phyloP scores from a whole-genome alignment of 257 asterid species.

The Gynochthodes officinalis region DNA sequence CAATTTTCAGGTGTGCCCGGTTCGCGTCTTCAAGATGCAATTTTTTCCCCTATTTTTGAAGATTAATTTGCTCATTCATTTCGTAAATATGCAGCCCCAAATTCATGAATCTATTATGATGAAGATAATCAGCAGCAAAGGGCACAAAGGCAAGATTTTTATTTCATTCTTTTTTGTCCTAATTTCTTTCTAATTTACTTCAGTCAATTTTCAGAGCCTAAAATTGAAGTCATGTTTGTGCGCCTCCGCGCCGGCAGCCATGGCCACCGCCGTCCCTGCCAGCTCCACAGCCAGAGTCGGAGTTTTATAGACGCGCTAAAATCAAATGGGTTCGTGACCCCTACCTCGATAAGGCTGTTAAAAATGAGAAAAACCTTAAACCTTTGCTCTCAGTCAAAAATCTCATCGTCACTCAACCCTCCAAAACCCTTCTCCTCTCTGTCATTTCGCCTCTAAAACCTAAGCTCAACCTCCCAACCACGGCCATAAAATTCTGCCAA shows the following conservation, averaged over 20 bases:
- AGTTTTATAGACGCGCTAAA: constrained; percentile 64
- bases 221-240: constrained; percentile 15
- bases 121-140: not conserved
- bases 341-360: constrained; percentile 74
- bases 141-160: not conserved
- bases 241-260: constrained; percentile 24
- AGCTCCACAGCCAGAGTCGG: constrained; percentile 41
- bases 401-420: constrained; percentile 67
- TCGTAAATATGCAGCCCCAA: too few species aligned
- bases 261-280: constrained; percentile 21
- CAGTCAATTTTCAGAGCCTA: not conserved
- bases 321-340: constrained; percentile 86
- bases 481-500: constrained; percentile 58
- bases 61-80: not conserved
- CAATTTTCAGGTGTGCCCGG: not conserved
- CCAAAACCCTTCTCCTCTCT: constrained; percentile 58
- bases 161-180: not conserved
- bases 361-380: constrained; percentile 72
- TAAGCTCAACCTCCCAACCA: constrained; percentile 59
- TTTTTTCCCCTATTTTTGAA: too few species aligned
- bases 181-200: not conserved
- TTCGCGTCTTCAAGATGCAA: not conserved
- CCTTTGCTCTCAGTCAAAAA: constrained; percentile 58
- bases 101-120: not conserved
- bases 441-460: constrained; percentile 57